Evolutionary conservation across 306 rosid genomes (phyloP), one percentile per base, ranked within the genome.

Genomic region (Vigna hirtella): DNA sequence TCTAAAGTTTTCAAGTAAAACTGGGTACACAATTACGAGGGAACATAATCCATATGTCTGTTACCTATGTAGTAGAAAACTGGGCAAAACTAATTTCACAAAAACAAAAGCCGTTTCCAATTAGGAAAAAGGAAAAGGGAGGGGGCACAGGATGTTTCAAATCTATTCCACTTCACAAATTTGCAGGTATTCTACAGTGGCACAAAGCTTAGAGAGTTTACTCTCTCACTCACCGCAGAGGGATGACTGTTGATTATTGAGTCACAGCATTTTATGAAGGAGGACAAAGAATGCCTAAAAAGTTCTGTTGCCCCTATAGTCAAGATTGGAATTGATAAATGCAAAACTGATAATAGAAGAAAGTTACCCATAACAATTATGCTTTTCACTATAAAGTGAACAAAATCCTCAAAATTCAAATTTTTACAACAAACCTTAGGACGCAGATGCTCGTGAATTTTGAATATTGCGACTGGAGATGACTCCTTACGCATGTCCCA

Each of bases 401-500:
- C 12, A 18, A 8, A 20, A 20, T 66, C 30, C 53, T 43, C 24
- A 22, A 18, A 69, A 32, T 45, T 7, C 45, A 17, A 69, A 69
- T 4, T 45, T 68, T 10, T 40, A 16, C 24, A 40, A 66, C 51
- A 40, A 66, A 86, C 97, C 86, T 84, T 89, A 20, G 90, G 94
- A 36, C 83, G 87, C 75, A 89, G 81, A 72, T 89, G 89, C 70
- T 91, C 97, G 17, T 91, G 97, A 79, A 91, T 66, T 77, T 79
- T 88, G 86, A 83, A 89, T 55, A 49, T 70, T 57, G 88, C 78
- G 34, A 91, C 85, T 4, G 97, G 94, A 15, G 87, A 79, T 48
- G 91, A 86, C 77, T 87, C 86, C 92, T 83, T 91, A n/a, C 82
- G 88, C 74, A 80, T 76, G 79, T 89, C 97, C 97, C 97, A 91